Conservation (phyloP, 306 rosid species). For the Cajanus cajan region DNA sequence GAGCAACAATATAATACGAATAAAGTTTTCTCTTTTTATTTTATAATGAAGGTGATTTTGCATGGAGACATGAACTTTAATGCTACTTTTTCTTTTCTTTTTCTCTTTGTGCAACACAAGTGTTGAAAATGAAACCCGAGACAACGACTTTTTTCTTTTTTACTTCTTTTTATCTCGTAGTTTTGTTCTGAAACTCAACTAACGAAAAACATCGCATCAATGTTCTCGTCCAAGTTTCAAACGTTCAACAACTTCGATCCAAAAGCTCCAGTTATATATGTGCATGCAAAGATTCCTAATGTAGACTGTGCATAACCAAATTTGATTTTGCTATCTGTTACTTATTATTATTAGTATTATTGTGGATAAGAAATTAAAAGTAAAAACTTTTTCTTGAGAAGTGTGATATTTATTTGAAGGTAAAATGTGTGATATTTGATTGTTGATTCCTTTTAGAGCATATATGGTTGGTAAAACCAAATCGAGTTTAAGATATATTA, state of each 20-base stretch:
- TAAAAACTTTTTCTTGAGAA: not conserved
- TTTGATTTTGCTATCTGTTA: not conserved
- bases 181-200: not conserved
- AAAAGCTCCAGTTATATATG: conserved; percentile 6
- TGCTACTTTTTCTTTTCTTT: not conserved
- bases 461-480: not conserved
- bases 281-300: not conserved
- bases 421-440: not conserved
- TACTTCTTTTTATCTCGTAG: too few species aligned
- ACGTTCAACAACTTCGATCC: conserved; percentile 12
- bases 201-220: not conserved
- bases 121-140: conserved; percentile 14
- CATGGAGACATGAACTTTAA: conserved; percentile 38
- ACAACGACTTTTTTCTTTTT: not conserved
- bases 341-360: not conserved
- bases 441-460: not conserved
- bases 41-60: conserved; percentile 35
- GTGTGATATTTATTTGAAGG: not conserved
- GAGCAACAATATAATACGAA: conserved; percentile 24
- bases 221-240: conserved; percentile 27
- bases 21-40: not conserved
- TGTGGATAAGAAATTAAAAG: not conserved
- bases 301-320: not conserved
- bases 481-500: not conserved
- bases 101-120: not conserved